Evolutionary conservation across 2,329 filamentous ascomycete species (phyloP).

Genomic region (Claviceps digitariae): DNA sequence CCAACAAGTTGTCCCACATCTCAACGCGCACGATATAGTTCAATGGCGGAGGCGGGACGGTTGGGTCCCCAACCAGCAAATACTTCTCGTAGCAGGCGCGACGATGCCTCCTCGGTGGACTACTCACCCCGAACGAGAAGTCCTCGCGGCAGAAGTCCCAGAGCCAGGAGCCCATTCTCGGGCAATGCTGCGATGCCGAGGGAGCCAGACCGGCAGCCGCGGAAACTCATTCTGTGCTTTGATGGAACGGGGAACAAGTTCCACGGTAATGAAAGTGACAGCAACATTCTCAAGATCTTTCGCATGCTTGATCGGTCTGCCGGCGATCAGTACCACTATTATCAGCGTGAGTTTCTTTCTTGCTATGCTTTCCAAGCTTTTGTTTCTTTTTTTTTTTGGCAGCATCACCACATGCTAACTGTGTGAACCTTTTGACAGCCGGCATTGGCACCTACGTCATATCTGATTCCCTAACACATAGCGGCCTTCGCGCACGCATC

Average conservation of each 20-base stretch:
- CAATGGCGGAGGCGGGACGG: neutral
- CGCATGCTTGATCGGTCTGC: slow-evolving; percentile 53
- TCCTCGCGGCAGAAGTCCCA: neutral
- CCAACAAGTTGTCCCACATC: too few species aligned
- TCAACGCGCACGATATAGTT: too few species aligned
- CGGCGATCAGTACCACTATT: slow-evolving; percentile 49
- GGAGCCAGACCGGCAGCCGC: slow-evolving; percentile 6
- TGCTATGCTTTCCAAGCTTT: neutral
- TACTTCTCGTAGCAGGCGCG: neutral
- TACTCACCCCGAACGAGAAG: neutral
- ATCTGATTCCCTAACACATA: slow-evolving; percentile 44
- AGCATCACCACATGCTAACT: neutral
- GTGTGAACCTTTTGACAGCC: slow-evolving; percentile 25
- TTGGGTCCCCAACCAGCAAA: neutral
- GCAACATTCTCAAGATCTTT: slow-evolving; percentile 57
- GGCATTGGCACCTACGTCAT: slow-evolving; percentile 64
- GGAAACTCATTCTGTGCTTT: slow-evolving; percentile 47
- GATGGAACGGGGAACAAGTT: slow-evolving; percentile 54
- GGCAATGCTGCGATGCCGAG: neutral
- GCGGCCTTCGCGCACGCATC: slow-evolving; percentile 39
- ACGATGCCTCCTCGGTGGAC: neutral
- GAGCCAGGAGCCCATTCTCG: slow-evolving; percentile 3
- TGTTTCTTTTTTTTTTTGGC: rapidly evolving
- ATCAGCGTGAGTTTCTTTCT: slow-evolving; percentile 35
- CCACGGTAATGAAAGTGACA: slow-evolving; percentile 47